These are phyloP conservation scores for Dorcoceras hygrometricum DNA, from an alignment of 257 asterid genomes.

Conservation along the genomic window DNA sequence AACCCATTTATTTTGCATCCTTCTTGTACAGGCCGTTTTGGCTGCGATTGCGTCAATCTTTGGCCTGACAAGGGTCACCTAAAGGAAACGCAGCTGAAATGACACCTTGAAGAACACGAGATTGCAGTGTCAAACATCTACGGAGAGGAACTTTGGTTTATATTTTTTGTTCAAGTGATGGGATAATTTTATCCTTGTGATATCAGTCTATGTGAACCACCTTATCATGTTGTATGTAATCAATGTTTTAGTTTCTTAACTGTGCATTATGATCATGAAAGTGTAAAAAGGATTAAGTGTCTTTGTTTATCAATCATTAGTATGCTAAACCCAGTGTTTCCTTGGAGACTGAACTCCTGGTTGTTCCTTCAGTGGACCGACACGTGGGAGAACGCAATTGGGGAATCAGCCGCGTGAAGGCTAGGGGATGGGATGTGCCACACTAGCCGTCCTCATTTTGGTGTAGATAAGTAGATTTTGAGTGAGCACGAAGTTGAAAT, in stretches of 20 bases:
- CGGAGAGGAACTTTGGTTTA: conserved; percentile 10
- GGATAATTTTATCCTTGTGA: not conserved
- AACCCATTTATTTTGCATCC: not conserved
- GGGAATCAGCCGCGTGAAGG: too few species aligned
- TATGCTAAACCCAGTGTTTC: not conserved
- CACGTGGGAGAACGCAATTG: too few species aligned
- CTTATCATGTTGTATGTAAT: not conserved
- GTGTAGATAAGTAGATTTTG: too few species aligned
- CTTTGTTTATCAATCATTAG: not conserved
- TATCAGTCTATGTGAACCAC: conserved; percentile 4
- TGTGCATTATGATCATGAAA: not conserved
- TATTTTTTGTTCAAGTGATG: conserved; percentile 6
- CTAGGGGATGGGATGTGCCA: too few species aligned
- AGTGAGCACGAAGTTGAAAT: too few species aligned
- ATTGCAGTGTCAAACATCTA: not conserved
- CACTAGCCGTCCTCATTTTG: too few species aligned
- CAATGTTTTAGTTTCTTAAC: not conserved
- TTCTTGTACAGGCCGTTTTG: conserved; percentile 58
- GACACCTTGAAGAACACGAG: not conserved
- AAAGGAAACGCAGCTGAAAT: conserved; percentile 24
- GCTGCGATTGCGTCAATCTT: conserved; percentile 55
- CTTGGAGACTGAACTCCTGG: too few species aligned
- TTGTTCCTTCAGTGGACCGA: too few species aligned
- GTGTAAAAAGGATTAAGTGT: too few species aligned
- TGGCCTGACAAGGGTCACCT: conserved; percentile 53